These are phyloP conservation scores for Didymella glomerata DNA, from an alignment of 2,329 filamentous ascomycete species.

Conservation along the genomic window DNA sequence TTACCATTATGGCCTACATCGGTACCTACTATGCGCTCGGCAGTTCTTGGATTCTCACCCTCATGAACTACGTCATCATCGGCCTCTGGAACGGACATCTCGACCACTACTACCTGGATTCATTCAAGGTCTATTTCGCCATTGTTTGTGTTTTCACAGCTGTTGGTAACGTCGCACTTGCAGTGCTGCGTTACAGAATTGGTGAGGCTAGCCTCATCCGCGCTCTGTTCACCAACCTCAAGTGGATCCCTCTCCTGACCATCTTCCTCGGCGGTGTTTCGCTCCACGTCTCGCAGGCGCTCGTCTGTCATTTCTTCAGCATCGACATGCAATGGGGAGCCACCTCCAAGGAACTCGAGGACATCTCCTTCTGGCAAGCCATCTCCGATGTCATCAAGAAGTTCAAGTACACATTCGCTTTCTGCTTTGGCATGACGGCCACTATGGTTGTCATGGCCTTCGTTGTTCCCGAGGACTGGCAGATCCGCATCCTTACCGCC, in stretches of 20 bases:
- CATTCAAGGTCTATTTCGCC: conserved; percentile 71
- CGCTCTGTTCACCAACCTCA: conserved; percentile 65
- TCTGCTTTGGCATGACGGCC: conserved; percentile 67
- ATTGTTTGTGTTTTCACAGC: conserved; percentile 72
- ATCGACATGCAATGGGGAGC: conserved; percentile 88
- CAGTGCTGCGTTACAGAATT: conserved; percentile 69
- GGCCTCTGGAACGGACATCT: conserved; percentile 78
- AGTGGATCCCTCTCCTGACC: conserved; percentile 72
- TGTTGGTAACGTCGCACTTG: conserved; percentile 68
- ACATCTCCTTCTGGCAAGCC: conserved; percentile 86
- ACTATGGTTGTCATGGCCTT: conserved; percentile 72
- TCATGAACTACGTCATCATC: conserved; percentile 74
- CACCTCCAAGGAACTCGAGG: conserved; percentile 82
- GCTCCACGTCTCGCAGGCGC: conserved; percentile 80
- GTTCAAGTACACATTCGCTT: conserved; percentile 73
- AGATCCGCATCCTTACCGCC: conserved; percentile 64
- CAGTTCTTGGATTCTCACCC: conserved; percentile 70
- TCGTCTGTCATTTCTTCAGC: conserved; percentile 84
- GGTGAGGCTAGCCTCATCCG: conserved; percentile 62
- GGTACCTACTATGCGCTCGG: conserved; percentile 77
- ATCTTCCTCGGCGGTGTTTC: conserved; percentile 85
- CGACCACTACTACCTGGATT: conserved; percentile 82
- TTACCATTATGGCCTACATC: conserved; percentile 76
- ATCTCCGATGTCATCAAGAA: conserved; percentile 79
- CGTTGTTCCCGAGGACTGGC: conserved; percentile 69